A percentile compares a stretch with the other conserved stretches of the same genome.
Conservation (phyloP, 768 basidiomycete genomes). For the Pleurotus ostreatus region DNA sequence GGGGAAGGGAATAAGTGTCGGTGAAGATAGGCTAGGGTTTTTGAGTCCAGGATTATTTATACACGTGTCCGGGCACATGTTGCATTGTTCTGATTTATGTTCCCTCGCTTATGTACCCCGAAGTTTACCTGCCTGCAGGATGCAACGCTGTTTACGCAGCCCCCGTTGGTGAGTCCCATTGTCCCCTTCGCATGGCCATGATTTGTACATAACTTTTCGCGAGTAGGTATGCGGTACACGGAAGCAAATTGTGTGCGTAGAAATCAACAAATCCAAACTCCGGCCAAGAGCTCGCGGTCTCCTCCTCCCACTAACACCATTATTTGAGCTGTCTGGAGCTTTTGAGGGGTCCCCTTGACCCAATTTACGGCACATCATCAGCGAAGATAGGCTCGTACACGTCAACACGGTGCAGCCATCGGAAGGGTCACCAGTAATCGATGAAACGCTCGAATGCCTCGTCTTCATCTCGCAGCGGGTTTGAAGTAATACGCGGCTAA, state of each 20-base stretch:
- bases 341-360: slow-evolving; percentile 2
- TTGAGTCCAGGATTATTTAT: slow-evolving; percentile 25
- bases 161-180: slow-evolving; percentile 2
- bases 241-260: slow-evolving; percentile 3
- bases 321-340: not conserved
- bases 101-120: slow-evolving; percentile 15
- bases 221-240: not conserved
- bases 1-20: slow-evolving; percentile 30
- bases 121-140: slow-evolving; percentile 8
- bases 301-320: not conserved
- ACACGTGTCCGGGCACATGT: slow-evolving; percentile 28
- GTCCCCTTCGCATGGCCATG: not conserved
- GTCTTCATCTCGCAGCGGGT: no score
- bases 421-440: not conserved
- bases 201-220: not conserved
- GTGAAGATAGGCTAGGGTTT: slow-evolving; percentile 24
- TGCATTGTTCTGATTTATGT: slow-evolving; percentile 12
- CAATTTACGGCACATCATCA: slow-evolving; percentile 3
- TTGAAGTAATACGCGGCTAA: no score
- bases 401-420: slow-evolving; percentile 2
- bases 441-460: not conserved
- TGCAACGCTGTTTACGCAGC: slow-evolving; percentile 7
- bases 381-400: slow-evolving; percentile 3
- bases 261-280: slow-evolving; percentile 1
- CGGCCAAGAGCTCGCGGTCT: not conserved